Evolutionary conservation across 73 alveolate species (phyloP), one percentile per base, ranked within the genome.

Genomic region (Tetrahymena elliotti): DNA sequence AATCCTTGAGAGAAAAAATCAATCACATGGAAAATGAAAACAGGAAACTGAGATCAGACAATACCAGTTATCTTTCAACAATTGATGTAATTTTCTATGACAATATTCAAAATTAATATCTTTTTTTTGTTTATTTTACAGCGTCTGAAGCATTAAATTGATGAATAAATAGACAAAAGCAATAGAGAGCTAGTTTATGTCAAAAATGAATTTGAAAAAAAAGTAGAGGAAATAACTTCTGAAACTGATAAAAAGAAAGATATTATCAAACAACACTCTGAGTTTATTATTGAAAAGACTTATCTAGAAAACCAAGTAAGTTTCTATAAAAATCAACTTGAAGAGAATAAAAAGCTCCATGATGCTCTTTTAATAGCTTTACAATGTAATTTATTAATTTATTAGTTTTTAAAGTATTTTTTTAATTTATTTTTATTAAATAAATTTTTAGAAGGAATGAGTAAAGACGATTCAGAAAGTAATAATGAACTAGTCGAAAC

Each of bases 341-440:
- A 94, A 52, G 96, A 94, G 84, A 94, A 94, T 31, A 94, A 94
- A 52, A 84, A 94, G 47, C 93, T 94, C 16, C 96, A 94, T 39
- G 96, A 94, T 94, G 96, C 96, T 52, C 40, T 94, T 6, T 92
- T 94, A 16, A 94, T 94, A 33, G 96, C 96, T 31, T 47, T 94
- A 20, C 83, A 94, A 94, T 52, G 96, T 94, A 94, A 27, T 5
- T 68, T 82, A 38, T 83, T 2, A 15, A 11, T 3, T 88, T 38
- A 83, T 35, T 10, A 83, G 20, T 27, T 20, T 83, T 40, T 92
- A 52, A 39, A 68, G 36, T n/a, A 24, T 27, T 11, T 6, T 27
- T 10, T 68, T 0, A 68, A 6, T 16, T 22, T 27, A 24, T 68
- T 27, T 68, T 68, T 8, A 24, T 24, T 6, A 3, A n/a, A n/a